These are phyloP conservation scores for Xanthoconium purpureum DNA, from an alignment of 768 basidiomycete genomes.

Conservation along the genomic window DNA sequence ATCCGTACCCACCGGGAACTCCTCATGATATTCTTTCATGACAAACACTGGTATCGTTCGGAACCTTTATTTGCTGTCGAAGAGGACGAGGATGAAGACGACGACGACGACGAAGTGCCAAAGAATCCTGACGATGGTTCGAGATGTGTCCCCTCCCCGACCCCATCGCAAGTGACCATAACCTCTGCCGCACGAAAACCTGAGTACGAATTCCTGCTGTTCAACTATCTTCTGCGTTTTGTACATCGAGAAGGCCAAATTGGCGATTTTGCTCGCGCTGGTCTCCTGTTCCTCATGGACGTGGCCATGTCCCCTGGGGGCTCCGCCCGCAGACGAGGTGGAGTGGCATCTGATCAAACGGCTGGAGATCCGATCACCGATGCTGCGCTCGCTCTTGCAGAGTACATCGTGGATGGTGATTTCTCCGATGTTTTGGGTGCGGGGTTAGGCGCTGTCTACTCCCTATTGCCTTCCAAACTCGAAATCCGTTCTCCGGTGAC, in stretches of 20 bases:
- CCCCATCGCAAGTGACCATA: constrained; percentile 57
- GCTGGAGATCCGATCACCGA: constrained; percentile 70
- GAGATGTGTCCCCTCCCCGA: constrained; percentile 48
- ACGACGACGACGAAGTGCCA: constrained; percentile 35
- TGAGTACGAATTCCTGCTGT: constrained; percentile 93
- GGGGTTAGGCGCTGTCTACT: constrained; percentile 90
- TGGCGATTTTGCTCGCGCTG: constrained; percentile 90
- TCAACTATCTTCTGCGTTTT: constrained; percentile 93
- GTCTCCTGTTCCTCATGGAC: constrained; percentile 91
- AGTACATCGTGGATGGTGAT: constrained; percentile 95
- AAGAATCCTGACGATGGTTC: constrained; percentile 6
- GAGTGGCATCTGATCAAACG: constrained; percentile 19
- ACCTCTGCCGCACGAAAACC: constrained; percentile 61
- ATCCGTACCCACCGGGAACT: constrained; percentile 87
- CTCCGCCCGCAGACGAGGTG: constrained; percentile 41
- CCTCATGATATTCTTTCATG: constrained; percentile 96
- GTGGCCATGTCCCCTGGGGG: constrained; percentile 87
- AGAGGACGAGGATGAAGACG: constrained; percentile 62
- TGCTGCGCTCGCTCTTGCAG: constrained; percentile 82
- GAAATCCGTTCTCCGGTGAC: constrained; percentile 52
- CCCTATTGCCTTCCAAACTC: constrained; percentile 83
- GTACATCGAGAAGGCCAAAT: constrained; percentile 92
- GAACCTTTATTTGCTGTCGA: constrained; percentile 74
- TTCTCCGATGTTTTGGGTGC: constrained; percentile 97
- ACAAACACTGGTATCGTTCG: constrained; percentile 82